Evolutionary conservation across 2,329 filamentous ascomycete species (phyloP).

Genomic region (Hansfordia pulvinata): DNA sequence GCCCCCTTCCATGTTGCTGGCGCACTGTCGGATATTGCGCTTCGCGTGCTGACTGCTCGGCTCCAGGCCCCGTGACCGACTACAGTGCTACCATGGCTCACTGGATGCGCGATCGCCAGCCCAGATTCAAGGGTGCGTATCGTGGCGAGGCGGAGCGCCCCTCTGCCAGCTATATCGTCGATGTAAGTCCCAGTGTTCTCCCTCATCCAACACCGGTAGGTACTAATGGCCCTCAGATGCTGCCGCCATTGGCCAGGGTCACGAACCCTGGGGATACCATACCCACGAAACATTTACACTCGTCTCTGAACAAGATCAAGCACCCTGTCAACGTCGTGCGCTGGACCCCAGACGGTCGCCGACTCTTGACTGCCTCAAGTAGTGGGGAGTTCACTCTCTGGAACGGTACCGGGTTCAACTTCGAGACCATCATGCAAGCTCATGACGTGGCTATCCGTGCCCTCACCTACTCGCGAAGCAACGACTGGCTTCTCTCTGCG

Average conservation of each 20-base stretch:
- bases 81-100: slow-evolving; percentile 83
- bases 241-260: slow-evolving; percentile 66
- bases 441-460: slow-evolving; percentile 81
- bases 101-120: slow-evolving; percentile 76
- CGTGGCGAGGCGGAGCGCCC: slow-evolving; percentile 70
- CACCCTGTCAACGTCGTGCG: slow-evolving; percentile 93
- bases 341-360: slow-evolving; percentile 92
- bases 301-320: slow-evolving; percentile 96
- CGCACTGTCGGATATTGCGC: no score
- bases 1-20: no score
- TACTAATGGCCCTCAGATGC: slow-evolving; percentile 47
- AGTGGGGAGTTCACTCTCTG: slow-evolving; percentile 97
- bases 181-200: slow-evolving; percentile 50
- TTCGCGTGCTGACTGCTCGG: slow-evolving; percentile 1
- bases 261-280: slow-evolving; percentile 72
- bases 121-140: slow-evolving; percentile 59
- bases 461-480: slow-evolving; percentile 80
- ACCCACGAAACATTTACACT: slow-evolving; percentile 89
- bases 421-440: slow-evolving; percentile 98
- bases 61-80: slow-evolving; percentile 73
- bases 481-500: slow-evolving; percentile 92
- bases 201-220: slow-evolving; percentile 4
- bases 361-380: slow-evolving; percentile 83
- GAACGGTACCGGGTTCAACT: slow-evolving; percentile 99
- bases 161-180: slow-evolving; percentile 77